phyloP scores from a whole-genome alignment of 2,329 filamentous ascomycete species.

The Lecanicillium sp. region DNA sequence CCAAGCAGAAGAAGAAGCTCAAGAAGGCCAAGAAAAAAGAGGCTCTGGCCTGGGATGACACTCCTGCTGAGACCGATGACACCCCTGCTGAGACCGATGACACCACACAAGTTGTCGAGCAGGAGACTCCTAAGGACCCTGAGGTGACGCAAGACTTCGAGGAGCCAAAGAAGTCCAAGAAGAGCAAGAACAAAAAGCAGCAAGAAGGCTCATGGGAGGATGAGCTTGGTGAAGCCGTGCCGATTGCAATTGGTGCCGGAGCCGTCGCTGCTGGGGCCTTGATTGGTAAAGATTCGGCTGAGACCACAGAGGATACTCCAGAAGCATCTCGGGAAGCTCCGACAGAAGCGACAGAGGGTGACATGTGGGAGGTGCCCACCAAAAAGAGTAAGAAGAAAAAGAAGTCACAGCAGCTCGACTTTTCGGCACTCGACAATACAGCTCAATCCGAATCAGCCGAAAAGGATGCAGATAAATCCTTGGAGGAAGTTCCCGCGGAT shows the following conservation, averaged over 20 bases:
- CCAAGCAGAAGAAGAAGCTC: constrained; percentile 18
- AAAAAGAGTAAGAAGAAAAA: constrained; percentile 14
- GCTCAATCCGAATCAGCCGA: neutral
- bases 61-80: too few species aligned
- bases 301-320: neutral
- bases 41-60: constrained; percentile 2
- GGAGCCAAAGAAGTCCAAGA: constrained; percentile 12
- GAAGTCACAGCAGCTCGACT: constrained; percentile 2
- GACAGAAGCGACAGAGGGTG: constrained; percentile 9
- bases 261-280: neutral
- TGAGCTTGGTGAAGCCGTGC: neutral
- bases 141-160: constrained; percentile 3
- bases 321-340: constrained; percentile 4
- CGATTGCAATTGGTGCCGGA: neutral
- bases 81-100: neutral
- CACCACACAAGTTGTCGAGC: neutral
- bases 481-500: neutral
- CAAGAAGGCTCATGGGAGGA: constrained; percentile 4
- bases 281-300: neutral
- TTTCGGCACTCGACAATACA: neutral
- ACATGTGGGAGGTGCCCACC: constrained; percentile 6
- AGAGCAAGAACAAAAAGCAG: constrained; percentile 15
- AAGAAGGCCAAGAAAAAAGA: constrained; percentile 16
- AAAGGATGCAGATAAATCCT: neutral
- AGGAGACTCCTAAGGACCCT: constrained; percentile 2